These are phyloP conservation scores for Stevia rebaudiana DNA, from an alignment of 140 eudicot species.

Conservation along the genomic window DNA sequence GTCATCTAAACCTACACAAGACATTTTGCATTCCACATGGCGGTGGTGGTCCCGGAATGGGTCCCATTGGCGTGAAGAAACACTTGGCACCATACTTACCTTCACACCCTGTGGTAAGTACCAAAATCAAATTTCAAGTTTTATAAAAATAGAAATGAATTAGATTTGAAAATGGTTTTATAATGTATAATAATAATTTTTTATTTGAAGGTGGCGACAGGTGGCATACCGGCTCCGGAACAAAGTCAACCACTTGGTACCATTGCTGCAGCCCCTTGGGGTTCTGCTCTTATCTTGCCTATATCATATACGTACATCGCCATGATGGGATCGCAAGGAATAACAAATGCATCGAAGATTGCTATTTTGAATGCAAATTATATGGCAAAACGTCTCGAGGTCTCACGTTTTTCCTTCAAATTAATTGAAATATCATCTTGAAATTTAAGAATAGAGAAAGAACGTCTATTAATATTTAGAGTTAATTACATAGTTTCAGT, in stretches of 20 bases:
- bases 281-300: conserved; percentile 94
- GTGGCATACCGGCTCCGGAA: conserved; percentile 84
- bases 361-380: conserved; percentile 92
- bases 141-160: not conserved
- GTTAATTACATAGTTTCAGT: no score
- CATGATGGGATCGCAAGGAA: conserved; percentile 94
- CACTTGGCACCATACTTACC: conserved; percentile 89
- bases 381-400: conserved; percentile 97
- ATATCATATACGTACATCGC: conserved; percentile 97
- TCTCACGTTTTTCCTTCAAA: conserved; percentile 16
- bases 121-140: not conserved
- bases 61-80: conserved; percentile 93
- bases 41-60: conserved; percentile 99
- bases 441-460: not conserved
- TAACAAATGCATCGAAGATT: conserved; percentile 89
- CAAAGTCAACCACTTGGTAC: conserved; percentile 70
- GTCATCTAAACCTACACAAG: conserved; percentile 96
- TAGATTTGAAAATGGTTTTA: not conserved
- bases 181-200: not conserved
- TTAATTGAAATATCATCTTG: not conserved
- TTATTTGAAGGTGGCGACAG: conserved; percentile 58
- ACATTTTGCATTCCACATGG: conserved; percentile 98
- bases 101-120: conserved; percentile 93
- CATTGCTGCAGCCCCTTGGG: conserved; percentile 98
- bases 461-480: not conserved